Evolutionary conservation across 108 stramenopile species (phyloP).

Genomic region (Nitzschia putrida): DNA sequence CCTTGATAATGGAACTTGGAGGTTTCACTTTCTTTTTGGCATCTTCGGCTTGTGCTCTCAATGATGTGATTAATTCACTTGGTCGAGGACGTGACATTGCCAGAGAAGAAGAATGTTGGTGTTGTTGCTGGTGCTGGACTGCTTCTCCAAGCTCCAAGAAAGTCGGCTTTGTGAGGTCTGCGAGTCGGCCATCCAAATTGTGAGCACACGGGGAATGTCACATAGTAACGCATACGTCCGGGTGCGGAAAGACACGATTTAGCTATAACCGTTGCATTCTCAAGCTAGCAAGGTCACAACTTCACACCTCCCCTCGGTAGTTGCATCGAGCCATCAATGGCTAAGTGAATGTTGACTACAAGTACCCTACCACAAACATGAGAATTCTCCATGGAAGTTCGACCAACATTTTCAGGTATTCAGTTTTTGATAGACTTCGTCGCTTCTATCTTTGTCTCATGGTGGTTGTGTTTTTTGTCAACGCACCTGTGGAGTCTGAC

Average conservation of each 20-base stretch:
- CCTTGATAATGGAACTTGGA: slow-evolving; percentile 15
- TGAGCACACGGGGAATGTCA: slow-evolving; percentile 8
- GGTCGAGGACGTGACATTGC: slow-evolving; percentile 10
- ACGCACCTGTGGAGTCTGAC: slow-evolving; percentile 8
- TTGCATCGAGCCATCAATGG: too few relatives aligned
- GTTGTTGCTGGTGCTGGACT: background rate
- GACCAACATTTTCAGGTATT: too few relatives aligned
- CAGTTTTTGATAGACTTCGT: background rate
- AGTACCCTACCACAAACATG: too few relatives aligned
- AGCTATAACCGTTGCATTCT: background rate
- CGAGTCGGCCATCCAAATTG: slow-evolving; percentile 21
- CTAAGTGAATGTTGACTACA: too few relatives aligned
- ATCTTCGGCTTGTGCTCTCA: slow-evolving; percentile 11
- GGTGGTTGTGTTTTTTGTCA: background rate
- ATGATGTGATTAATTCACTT: slow-evolving; percentile 18
- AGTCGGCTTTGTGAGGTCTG: background rate
- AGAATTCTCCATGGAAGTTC: too few relatives aligned
- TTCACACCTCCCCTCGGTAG: too few relatives aligned
- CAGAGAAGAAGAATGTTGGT: background rate
- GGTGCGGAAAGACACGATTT: background rate
- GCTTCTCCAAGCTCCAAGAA: too few relatives aligned
- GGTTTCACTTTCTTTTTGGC: slow-evolving; percentile 6
- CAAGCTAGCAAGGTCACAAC: background rate
- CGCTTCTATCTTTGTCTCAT: background rate
- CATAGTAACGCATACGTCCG: slow-evolving; percentile 19